Base-by-base conservation (phyloP, 306 rosid species). In the Pachyrhizus erosus region DNA sequence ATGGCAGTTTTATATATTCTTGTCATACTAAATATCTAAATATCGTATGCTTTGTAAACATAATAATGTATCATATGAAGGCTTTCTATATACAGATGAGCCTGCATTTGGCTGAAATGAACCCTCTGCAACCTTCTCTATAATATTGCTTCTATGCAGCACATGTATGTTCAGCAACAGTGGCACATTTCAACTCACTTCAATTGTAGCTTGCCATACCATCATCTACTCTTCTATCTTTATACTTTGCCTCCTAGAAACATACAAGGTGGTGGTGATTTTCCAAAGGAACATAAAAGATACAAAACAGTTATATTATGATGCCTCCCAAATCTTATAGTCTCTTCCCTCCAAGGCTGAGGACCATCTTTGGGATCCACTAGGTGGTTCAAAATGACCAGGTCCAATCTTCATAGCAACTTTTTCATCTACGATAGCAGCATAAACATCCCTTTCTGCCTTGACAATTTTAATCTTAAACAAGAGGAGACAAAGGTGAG, bases 391-490 rank as follows among this genome's bases (percentile, higher is more conserved):
- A 79, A 84, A 96, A 76, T 91, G 84, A 71, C 99, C 99, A 3
- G 97, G 99, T 71, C 98, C 99, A 24, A 96, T 94, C 89, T 96
- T 93, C 90, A 96, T 80, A 4, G 97, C 95, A 40, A 96, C 83
- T 70, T 87, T 92, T 40, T 82, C 86, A 23, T 92, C 97, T 15
- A 94, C 49, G 79, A 87, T 86, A 72, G 99, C 98, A 0, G 94
- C 99, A 80, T 96, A 96, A 72, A 93, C 97, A 82, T 93, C 98
- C 89, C 97, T 91, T 80, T 91, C 95, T n/a, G 93, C 88, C 87
- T 94, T 90, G 8, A 55, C 69, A 52, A 96, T 94, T 91, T 86
- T 8, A 73, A 96, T 85, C 99, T 96, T 73, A 5, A 70, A 51
- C 61, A 80, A 70, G 23, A 70, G 45, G 75, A 70, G 45, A 45